These are phyloP conservation scores for Linum trigynum DNA, from an alignment of 345 rosid species.

Conservation along the genomic window DNA sequence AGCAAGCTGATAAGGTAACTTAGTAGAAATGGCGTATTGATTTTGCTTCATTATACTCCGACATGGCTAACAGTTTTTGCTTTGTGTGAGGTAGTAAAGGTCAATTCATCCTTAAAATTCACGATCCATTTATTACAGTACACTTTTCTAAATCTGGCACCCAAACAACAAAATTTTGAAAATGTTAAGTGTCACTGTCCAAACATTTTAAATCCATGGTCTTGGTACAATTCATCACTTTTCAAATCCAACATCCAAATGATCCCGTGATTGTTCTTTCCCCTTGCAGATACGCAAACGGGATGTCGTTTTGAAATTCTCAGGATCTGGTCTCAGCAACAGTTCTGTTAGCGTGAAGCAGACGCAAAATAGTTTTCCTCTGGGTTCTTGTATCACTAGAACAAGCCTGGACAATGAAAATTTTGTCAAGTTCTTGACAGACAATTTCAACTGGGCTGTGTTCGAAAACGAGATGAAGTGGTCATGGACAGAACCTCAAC, in stretches of 20 bases:
- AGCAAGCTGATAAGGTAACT: conserved; percentile 9
- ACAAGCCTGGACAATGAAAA: conserved; percentile 12
- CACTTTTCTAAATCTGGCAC: too few species aligned
- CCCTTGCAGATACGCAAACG: conserved; percentile 9
- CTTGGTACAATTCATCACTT: too few species aligned
- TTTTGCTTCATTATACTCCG: too few species aligned
- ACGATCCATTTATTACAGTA: too few species aligned
- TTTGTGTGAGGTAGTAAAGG: background rate
- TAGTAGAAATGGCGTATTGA: too few species aligned
- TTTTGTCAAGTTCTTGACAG: conserved; percentile 3
- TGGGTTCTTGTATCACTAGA: conserved; percentile 4
- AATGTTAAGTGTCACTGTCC: too few species aligned
- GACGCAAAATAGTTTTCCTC: conserved; percentile 7
- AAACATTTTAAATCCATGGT: too few species aligned
- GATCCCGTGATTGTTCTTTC: background rate
- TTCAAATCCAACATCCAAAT: too few species aligned
- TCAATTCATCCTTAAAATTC: too few species aligned
- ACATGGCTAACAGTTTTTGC: background rate
- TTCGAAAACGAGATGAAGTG: conserved; percentile 7
- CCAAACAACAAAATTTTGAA: too few species aligned
- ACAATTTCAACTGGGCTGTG: conserved; percentile 9
- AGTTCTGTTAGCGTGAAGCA: conserved; percentile 3
- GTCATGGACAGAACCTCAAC: conserved; percentile 10
- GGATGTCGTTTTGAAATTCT: conserved; percentile 5
- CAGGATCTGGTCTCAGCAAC: background rate